Conservation (phyloP, 192 early-diverging fungal species). For the Phycomyces nitens region DNA sequence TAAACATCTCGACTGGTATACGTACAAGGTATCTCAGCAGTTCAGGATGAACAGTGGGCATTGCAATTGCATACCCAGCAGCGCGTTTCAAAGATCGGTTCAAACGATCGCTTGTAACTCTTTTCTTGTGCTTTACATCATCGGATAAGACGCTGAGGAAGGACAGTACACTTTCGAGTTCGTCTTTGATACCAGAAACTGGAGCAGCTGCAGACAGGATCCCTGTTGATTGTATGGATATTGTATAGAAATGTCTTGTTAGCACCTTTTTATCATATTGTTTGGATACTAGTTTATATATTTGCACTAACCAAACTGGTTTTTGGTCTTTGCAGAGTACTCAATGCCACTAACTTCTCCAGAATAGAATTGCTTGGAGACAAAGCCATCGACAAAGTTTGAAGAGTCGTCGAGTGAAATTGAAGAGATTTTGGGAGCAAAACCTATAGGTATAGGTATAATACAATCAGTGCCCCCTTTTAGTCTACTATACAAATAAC, state of each 20-base stretch:
- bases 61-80: constrained; percentile 46
- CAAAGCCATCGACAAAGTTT: constrained; percentile 52
- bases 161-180: constrained; percentile 34
- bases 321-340: constrained; percentile 10
- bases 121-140: constrained; percentile 38
- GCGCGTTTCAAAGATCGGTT: constrained; percentile 51
- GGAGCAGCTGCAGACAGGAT: no score
- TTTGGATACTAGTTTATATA: no score
- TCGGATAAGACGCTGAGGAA: constrained; percentile 32
- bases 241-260: background rate
- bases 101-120: constrained; percentile 46
- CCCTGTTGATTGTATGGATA: no score
- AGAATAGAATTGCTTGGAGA: constrained; percentile 44
- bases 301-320: background rate
- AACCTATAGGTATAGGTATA: constrained; percentile 16
- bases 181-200: constrained; percentile 21
- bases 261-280: no score
- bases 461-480: background rate
- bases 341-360: constrained; percentile 48
- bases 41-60: constrained; percentile 59
- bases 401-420: constrained; percentile 48
- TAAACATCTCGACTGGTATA: constrained; percentile 82
- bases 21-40: constrained; percentile 79
- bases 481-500: background rate
- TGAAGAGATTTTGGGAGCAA: constrained; percentile 37